Evolutionary conservation across 345 rosid species (phyloP).

Genomic region (Isatis tinctoria): DNA sequence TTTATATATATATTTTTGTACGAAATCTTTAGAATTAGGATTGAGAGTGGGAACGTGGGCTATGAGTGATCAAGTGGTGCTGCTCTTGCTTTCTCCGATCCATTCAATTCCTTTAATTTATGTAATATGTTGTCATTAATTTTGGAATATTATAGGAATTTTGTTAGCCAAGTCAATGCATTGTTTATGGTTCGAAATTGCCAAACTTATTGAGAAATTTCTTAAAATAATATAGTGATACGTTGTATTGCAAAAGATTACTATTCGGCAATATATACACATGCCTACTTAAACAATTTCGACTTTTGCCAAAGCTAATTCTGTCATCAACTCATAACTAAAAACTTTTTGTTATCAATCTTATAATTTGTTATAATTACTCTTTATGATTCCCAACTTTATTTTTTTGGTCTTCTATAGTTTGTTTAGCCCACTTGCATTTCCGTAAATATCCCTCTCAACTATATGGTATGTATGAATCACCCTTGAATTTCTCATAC

Average conservation of each 20-base stretch:
- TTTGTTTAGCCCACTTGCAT: conserved; percentile 2
- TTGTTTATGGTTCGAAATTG: conserved; percentile 5
- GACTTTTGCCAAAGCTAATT: background rate
- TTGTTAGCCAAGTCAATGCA: conserved; percentile 21
- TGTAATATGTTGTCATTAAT: conserved; percentile 10
- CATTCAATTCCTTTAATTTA: conserved; percentile 18
- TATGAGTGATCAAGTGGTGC: conserved; percentile 40
- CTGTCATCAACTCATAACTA: background rate
- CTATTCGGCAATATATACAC: background rate
- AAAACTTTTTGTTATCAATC: background rate
- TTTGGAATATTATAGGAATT: conserved; percentile 5
- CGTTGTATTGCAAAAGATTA: background rate
- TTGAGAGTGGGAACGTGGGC: conserved; percentile 39
- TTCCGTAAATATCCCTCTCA: background rate
- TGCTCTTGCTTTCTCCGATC: conserved; percentile 30
- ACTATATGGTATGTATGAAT: background rate
- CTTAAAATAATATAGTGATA: background rate
- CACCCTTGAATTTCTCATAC: background rate
- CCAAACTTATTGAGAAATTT: background rate
- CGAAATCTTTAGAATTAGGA: conserved; percentile 22
- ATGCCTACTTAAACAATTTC: background rate
- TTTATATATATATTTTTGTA: background rate
- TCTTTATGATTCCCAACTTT: background rate
- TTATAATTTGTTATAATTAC: background rate
- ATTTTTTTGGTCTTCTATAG: background rate